Base-by-base conservation (phyloP, 495 filamentous ascomycete species). In the Pyronema omphalodes region DNA sequence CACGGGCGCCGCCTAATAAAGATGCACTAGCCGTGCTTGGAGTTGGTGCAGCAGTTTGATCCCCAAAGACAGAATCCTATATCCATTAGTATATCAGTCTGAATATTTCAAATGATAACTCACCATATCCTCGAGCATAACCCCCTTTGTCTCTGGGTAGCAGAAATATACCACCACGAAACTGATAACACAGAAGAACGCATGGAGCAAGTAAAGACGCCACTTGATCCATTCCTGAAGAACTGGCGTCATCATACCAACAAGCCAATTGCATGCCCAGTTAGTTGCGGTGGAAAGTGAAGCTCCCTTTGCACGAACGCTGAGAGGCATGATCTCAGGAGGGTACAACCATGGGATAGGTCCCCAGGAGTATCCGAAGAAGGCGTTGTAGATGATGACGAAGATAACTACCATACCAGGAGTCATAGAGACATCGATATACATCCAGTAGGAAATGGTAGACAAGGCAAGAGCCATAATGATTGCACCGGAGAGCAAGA, bases 311-410 rank as follows among this genome's bases (percentile, higher is more conserved):
- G 91, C 94, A 53, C 91, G 80, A 62, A 98, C 95, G 69, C 93
- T 96, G 56, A 98, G 73, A 1, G 91, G 91, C 49, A 98, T 71
- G 64, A 98, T 98, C 73, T 98, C 91, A 7, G 91, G 91, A 3
- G 93, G 91, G 65, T 98, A 98, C 9, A 96, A 75, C 91, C 91
- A 98, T 0, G 91, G 91, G 51, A 98, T 88, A 3, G 91, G 91
- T 34, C 91, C 91, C 93, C 93, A 98, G n/a, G 89, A 95, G 55
- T 88, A 91, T 33, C 91, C 91, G 64, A 98, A 98, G 14, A 93
- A 83, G 11, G 91, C 91, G 65, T 98, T 98, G 70, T 98, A 98
- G 46, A 94, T 82, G 81, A 98, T 94, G 56, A 98, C 91, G 65
- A 93, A 86, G 17, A 93, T 67, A 45, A 96, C 93, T 9, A 94